Percentiles rank a stretch among this genome's conserved stretches.
These are phyloP conservation scores for Miscanthus lutarioriparius DNA, from an alignment of 176 grass and related monocot species.

Conservation along the genomic window DNA sequence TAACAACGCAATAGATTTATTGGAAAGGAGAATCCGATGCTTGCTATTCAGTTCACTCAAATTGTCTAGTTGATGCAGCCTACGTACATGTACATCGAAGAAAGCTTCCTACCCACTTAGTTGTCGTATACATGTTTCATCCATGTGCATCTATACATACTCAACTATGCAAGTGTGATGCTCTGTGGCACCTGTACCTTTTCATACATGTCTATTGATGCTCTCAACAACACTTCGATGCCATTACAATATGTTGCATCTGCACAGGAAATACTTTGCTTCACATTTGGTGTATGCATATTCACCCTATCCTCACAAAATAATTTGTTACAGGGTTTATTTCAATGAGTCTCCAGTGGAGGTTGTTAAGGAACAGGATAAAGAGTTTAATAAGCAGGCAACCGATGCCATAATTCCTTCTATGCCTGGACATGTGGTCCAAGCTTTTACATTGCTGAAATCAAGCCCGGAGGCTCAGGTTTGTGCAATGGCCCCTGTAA, in stretches of 20 bases:
- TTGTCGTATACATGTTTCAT: not conserved
- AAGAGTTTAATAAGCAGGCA: constrained; percentile 28
- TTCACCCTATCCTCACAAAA: not conserved
- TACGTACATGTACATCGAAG: not conserved
- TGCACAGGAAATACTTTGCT: not conserved
- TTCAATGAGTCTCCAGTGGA: constrained; percentile 37
- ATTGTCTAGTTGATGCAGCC: not conserved
- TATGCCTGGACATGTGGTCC: constrained; percentile 63
- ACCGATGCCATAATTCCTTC: constrained; percentile 51
- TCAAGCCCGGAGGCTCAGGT: constrained; percentile 78
- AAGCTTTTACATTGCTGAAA: constrained; percentile 80
- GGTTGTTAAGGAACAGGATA: constrained; percentile 40
- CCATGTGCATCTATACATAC: not conserved
- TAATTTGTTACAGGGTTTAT: constrained; percentile 48
- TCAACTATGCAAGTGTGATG: not conserved
- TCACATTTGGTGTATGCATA: not conserved
- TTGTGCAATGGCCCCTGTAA: not conserved
- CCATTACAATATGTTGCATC: not conserved
- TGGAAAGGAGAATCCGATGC: not conserved
- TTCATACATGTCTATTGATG: not conserved
- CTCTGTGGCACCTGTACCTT: not conserved
- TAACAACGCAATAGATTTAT: not conserved
- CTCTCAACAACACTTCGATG: not conserved
- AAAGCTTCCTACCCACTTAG: not conserved
- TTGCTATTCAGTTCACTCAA: not conserved